Conservation (phyloP, 2,329 filamentous ascomycete genomes). For the Oidium heveae region DNA sequence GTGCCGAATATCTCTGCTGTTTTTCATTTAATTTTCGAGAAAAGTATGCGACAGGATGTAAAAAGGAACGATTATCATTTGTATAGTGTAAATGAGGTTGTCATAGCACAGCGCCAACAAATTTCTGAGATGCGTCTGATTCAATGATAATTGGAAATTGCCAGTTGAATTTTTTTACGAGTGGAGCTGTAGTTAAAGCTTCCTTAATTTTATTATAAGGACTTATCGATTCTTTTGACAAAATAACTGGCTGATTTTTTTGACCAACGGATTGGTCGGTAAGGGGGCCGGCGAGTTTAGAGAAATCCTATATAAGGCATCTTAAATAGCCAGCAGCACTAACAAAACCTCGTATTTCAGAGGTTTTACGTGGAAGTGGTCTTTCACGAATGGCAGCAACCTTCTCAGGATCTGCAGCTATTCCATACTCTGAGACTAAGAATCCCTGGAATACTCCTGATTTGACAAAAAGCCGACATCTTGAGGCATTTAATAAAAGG, state of each 20-base stretch:
- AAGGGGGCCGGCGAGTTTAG: too few relatives aligned
- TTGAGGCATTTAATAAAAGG: too few relatives aligned
- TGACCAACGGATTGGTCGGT: too few relatives aligned
- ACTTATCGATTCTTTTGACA: too few relatives aligned
- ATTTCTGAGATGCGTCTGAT: not conserved
- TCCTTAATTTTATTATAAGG: too few relatives aligned
- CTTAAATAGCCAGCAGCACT: too few relatives aligned
- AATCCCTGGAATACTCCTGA: not conserved
- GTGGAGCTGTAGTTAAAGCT: too few relatives aligned
- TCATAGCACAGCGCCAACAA: not conserved
- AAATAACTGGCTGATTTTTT: too few relatives aligned
- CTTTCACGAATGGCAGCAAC: not conserved
- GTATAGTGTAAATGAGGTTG: not conserved
- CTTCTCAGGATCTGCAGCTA: not conserved
- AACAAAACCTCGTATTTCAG: too few relatives aligned
- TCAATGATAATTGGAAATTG: not conserved
- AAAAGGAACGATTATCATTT: not conserved
- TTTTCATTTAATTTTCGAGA: not conserved
- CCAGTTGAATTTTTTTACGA: not conserved
- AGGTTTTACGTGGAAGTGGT: too few relatives aligned
- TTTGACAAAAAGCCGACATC: not conserved
- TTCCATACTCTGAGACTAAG: not conserved
- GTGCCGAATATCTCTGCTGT: not conserved
- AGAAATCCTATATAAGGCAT: too few relatives aligned
- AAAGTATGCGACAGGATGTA: too few relatives aligned